A percentile compares a stretch with the other conserved stretches of the same genome.
Evolutionary conservation across 2,329 filamentous ascomycete species (phyloP).

Genomic region (Aphanoascus verrucosus): DNA sequence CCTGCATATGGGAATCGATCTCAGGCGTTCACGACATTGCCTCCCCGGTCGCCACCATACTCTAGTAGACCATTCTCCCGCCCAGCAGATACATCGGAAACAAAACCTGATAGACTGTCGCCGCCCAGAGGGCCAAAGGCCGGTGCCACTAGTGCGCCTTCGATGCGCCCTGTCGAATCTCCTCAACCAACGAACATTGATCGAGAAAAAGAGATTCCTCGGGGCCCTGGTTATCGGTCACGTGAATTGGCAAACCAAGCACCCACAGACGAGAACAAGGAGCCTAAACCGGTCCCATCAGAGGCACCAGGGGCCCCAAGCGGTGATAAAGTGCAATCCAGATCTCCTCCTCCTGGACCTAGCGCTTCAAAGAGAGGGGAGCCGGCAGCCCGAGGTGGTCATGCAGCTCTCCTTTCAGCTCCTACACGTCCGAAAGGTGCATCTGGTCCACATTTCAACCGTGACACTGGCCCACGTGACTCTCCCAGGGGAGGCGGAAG

Average conservation of each 20-base stretch:
- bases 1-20: conserved; percentile 15
- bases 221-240: not conserved
- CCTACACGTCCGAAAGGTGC: conserved; percentile 40
- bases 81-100: not conserved
- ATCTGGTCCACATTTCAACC: conserved; percentile 21
- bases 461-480: conserved; percentile 11
- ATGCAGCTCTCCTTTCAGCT: conserved; percentile 34
- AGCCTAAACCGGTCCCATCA: not conserved
- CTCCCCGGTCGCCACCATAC: conserved; percentile 15
- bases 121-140: conserved; percentile 14
- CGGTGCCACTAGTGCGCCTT: conserved; percentile 2
- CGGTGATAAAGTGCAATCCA: conserved; percentile 18
- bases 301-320: conserved; percentile 26
- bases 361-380: conserved; percentile 29
- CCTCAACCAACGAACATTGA: conserved; percentile 12
- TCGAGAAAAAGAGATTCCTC: conserved; percentile 11
- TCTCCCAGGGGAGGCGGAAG: conserved; percentile 27
- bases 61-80: conserved; percentile 14
- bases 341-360: conserved; percentile 30
- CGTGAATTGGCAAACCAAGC: conserved; percentile 1
- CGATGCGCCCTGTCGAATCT: conserved; percentile 16
- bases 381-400: conserved; percentile 30
- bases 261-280: conserved; percentile 2
- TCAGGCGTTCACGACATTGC: conserved; percentile 7
- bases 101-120: conserved; percentile 5